Evolutionary conservation across 495 filamentous ascomycete species (phyloP).

Genomic region (Bacidia rubella): DNA sequence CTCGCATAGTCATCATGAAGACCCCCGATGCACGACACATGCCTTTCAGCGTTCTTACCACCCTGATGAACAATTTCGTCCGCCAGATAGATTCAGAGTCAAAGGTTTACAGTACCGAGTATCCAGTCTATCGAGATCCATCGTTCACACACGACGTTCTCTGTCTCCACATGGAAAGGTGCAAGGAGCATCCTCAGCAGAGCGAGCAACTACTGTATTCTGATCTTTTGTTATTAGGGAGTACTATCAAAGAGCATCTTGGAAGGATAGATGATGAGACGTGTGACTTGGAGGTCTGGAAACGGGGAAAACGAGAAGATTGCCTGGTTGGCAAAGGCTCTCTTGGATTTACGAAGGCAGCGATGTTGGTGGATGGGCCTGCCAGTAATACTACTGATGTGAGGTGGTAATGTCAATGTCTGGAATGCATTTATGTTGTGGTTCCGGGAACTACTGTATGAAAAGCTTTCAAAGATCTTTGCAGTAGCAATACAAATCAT

Average conservation of each 20-base stretch:
- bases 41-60: slow-evolving; percentile 2
- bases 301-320: neutral
- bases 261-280: slow-evolving; percentile 5
- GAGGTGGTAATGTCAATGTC: neutral
- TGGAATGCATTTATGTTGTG: neutral
- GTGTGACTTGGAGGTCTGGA: neutral
- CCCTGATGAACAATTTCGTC: neutral
- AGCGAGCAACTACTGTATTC: slow-evolving; percentile 3
- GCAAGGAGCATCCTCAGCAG: neutral
- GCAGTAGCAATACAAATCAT: too few relatives aligned
- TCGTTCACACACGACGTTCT: slow-evolving; percentile 1
- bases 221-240: neutral
- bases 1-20: slow-evolving; percentile 3
- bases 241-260: neutral
- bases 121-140: slow-evolving; percentile 1
- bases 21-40: neutral
- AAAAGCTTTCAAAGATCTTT: too few relatives aligned
- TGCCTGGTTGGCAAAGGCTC: neutral
- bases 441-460: too few relatives aligned
- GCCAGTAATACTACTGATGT: slow-evolving; percentile 4
- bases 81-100: neutral
- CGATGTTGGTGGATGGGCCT: neutral
- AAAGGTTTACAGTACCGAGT: slow-evolving; percentile 1
- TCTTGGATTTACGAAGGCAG: neutral
- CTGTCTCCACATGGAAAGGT: neutral